Evolutionary conservation across 148 eudicot species (phyloP).

Genomic region (Rhododendron ovatum): DNA sequence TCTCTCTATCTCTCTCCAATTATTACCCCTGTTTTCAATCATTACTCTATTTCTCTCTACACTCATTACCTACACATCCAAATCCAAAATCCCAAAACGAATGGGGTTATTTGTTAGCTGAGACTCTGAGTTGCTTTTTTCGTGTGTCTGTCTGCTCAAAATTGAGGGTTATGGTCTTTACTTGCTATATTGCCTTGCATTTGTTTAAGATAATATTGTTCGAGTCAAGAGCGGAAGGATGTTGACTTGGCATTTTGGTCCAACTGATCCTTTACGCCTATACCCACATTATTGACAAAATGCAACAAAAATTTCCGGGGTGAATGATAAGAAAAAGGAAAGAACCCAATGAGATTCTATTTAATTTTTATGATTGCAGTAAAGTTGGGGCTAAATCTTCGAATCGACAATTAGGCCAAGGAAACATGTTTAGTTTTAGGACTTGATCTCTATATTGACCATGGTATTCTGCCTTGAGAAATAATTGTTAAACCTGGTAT

Average conservation of each 20-base stretch:
- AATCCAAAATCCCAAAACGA: too few species aligned
- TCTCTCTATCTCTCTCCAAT: too few species aligned
- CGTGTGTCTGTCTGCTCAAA: background rate
- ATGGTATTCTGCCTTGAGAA: background rate
- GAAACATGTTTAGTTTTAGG: background rate
- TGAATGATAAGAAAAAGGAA: background rate
- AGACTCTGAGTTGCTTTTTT: background rate
- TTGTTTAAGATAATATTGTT: too few species aligned
- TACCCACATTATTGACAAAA: background rate
- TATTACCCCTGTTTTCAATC: too few species aligned
- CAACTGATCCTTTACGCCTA: background rate
- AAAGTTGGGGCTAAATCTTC: background rate
- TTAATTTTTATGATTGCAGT: background rate
- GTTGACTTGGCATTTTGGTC: background rate
- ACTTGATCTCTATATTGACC: background rate
- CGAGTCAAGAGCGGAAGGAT: background rate
- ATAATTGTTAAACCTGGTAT: background rate
- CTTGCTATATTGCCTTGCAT: background rate
- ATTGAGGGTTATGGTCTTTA: background rate
- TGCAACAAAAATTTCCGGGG: too few species aligned
- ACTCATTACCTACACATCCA: too few species aligned
- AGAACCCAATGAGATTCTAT: background rate
- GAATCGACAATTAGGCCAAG: background rate
- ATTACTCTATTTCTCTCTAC: too few species aligned
- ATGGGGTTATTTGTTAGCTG: background rate